Evolutionary conservation across 148 eudicot genomes (phyloP).

Genomic region (Vaccinium corymbosum): DNA sequence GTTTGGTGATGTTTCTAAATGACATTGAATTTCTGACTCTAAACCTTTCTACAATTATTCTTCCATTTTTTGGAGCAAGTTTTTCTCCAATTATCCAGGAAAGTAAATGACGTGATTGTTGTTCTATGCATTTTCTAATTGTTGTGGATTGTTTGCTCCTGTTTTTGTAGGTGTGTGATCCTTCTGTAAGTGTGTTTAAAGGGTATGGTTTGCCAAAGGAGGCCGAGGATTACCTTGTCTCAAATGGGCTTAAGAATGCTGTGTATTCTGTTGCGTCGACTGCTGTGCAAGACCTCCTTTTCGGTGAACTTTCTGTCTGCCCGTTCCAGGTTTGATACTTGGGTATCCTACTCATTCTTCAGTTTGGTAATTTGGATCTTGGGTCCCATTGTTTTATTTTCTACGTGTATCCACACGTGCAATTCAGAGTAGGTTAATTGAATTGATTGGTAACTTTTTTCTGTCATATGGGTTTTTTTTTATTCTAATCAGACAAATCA

Average conservation of each 20-base stretch:
- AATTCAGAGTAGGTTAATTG: neutral
- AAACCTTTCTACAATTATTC: neutral
- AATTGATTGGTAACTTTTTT: neutral
- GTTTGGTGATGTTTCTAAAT: neutral
- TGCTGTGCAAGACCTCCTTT: slow-evolving; percentile 50
- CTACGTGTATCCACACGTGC: neutral
- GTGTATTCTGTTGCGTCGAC: slow-evolving; percentile 49
- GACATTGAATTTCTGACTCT: neutral
- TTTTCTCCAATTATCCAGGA: neutral
- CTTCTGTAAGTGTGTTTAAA: slow-evolving; percentile 60
- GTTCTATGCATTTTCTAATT: neutral
- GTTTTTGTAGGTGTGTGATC: slow-evolving; percentile 32
- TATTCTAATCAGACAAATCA: neutral
- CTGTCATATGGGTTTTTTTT: no score
- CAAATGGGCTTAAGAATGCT: slow-evolving; percentile 65
- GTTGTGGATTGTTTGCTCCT: neutral
- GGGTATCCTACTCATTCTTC: neutral
- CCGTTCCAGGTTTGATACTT: slow-evolving; percentile 57
- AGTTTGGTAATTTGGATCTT: neutral
- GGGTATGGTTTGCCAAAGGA: slow-evolving; percentile 68
- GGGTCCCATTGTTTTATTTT: neutral
- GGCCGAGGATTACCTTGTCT: slow-evolving; percentile 53
- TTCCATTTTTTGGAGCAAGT: neutral
- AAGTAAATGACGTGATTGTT: neutral
- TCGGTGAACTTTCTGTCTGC: slow-evolving; percentile 62